Base-by-base conservation (phyloP, 2,329 filamentous ascomycete species). In the Fonsecaea pedrosoi region DNA sequence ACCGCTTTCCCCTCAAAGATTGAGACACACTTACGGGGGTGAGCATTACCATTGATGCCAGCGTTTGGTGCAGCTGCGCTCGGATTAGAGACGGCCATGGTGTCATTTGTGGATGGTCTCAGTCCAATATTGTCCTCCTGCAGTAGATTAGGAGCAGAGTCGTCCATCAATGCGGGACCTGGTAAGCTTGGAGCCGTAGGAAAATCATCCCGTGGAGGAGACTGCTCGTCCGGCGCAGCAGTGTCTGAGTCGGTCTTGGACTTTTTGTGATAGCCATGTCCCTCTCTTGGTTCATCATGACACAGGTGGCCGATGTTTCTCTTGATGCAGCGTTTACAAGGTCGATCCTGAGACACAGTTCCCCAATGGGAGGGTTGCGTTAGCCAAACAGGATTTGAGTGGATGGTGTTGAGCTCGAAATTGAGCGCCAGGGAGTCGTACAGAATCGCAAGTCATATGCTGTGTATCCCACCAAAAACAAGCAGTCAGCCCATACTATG, bases 271-370 rank as follows among this genome's bases (percentile, higher is more conserved):
- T 68, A 68, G 60, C 68, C 68, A 73, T 89, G 84, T 76, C 69
- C 69, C 50, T 99, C 94, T 79, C 94, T 90, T 73, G 94, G 94
- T 81, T 98, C 95, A 81, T 99, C 95, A 82, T 97, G 95, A 81
- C 95, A 99, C 72, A 99, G 86, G 81, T 99, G 95, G 75, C 94
- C 95, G 79, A 99, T 99, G 82, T 97, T 97, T 77, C 95, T 90
- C 83, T 98, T 99, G 81, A 98, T 92, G 84, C 95, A 99, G 82
- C 95, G 88, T 75, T 92, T 94, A 86, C 95, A 99, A 76, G 95
- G 95, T 78, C 95, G 90, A 83, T 96, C 92, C 92, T 96, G 79
- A 75, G 72, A 74, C 75, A 77, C 71, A 73, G 73, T 71, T 71
- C 73, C 73, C 59, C 45, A 55, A 73, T 74, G 73, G 70, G 68